Conservation (phyloP, 108 stramenopile genomes). For the Pelagomonas calceolata region DNA sequence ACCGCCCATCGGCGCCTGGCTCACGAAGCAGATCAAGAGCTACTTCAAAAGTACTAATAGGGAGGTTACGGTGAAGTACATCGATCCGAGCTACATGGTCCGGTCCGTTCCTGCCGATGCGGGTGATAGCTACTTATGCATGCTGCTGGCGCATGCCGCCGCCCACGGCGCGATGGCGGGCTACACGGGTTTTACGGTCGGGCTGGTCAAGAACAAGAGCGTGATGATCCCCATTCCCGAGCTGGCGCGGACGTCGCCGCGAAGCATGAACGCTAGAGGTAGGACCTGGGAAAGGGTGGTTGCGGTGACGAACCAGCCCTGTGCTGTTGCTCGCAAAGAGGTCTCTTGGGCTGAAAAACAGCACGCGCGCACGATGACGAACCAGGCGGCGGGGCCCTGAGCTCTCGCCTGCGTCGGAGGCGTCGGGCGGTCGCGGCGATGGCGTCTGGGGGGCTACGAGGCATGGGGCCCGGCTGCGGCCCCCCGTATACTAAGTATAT, state of each 20-base stretch:
- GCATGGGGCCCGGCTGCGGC: too few species aligned
- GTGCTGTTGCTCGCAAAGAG: too few species aligned
- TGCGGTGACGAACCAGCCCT: constrained; percentile 80
- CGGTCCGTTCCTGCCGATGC: constrained; percentile 90
- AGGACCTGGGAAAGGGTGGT: constrained; percentile 93
- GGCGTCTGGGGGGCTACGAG: too few species aligned
- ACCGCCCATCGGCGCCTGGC: constrained; percentile 79
- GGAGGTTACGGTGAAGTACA: constrained; percentile 56
- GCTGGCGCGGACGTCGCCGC: constrained; percentile 78
- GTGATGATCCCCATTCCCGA: constrained; percentile 84
- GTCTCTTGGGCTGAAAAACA: too few species aligned
- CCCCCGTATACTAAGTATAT: too few species aligned
- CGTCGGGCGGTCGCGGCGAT: too few species aligned
- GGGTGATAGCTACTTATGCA: constrained; percentile 83
- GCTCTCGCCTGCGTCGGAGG: too few species aligned
- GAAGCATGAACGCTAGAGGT: constrained; percentile 77
- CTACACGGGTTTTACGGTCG: constrained; percentile 86
- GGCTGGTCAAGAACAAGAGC: constrained; percentile 88
- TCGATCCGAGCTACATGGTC: constrained; percentile 96
- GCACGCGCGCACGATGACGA: constrained; percentile 17
- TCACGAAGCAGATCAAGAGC: constrained; percentile 60
- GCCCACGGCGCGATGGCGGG: constrained; percentile 98
- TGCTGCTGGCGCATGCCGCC: constrained; percentile 91
- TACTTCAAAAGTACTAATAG: constrained; percentile 47
- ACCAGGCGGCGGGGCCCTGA: too few species aligned